These are phyloP conservation scores for Sclerospora graminicola DNA, from an alignment of 352 stramenopile species.

Conservation along the genomic window DNA sequence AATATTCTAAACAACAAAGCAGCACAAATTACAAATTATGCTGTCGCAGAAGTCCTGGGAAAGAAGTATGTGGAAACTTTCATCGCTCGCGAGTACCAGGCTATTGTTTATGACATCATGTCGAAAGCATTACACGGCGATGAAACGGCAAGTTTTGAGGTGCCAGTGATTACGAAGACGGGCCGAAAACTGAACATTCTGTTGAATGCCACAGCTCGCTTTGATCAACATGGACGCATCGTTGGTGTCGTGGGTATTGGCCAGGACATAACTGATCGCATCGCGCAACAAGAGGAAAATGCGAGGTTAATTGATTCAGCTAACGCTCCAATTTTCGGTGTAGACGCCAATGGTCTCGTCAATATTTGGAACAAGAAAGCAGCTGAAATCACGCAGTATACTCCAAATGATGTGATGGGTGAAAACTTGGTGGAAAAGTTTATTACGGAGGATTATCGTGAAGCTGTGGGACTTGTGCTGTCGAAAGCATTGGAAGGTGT, in stretches of 20 bases:
- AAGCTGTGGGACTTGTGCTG: conserved; percentile 31
- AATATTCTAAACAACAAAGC: conserved; percentile 65
- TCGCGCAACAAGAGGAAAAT: conserved; percentile 61
- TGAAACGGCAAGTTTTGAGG: conserved; percentile 54
- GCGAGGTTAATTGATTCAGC: conserved; percentile 53
- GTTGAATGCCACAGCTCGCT: conserved; percentile 40
- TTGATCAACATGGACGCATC: conserved; percentile 35
- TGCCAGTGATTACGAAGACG: conserved; percentile 42
- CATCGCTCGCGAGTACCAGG: conserved; percentile 41
- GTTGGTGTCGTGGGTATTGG: conserved; percentile 50
- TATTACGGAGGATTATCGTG: conserved; percentile 41
- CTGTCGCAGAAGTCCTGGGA: conserved; percentile 38
- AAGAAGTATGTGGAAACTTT: conserved; percentile 51
- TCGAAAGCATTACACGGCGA: conserved; percentile 44
- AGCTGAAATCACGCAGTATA: conserved; percentile 46
- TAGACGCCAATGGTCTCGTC: conserved; percentile 41
- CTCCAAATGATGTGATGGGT: conserved; percentile 41
- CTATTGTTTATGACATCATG: conserved; percentile 37
- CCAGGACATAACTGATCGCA: conserved; percentile 37
- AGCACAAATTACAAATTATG: conserved; percentile 44
- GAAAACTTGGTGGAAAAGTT: conserved; percentile 47
- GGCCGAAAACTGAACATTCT: conserved; percentile 33
- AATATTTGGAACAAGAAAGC: conserved; percentile 65
- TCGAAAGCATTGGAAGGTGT: conserved; percentile 35
- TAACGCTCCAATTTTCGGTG: conserved; percentile 65